These are phyloP conservation scores for Macrophomina tecta DNA, from an alignment of 2,329 filamentous ascomycete genomes.

Conservation along the genomic window DNA sequence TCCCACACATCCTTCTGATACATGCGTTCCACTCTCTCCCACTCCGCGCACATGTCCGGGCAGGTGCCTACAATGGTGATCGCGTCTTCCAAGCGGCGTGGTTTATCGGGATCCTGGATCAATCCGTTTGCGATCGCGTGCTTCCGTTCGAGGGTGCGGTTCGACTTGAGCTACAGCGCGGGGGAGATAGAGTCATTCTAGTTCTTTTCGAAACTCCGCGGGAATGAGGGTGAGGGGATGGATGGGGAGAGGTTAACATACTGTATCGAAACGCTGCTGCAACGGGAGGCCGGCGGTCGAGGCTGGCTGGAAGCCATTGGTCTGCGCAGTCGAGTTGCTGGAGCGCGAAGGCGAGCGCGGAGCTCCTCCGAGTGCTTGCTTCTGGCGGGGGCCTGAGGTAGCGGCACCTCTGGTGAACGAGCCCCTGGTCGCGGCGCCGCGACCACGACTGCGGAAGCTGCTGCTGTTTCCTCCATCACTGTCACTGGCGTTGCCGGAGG, in stretches of 20 bases:
- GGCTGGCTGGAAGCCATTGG: slow-evolving; percentile 15
- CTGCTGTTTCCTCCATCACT: slow-evolving; percentile 11
- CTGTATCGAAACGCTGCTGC: slow-evolving; percentile 27
- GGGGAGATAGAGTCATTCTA: slow-evolving; percentile 26
- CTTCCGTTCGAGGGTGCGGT: slow-evolving; percentile 29
- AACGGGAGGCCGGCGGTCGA: slow-evolving; percentile 13
- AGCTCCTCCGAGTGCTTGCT: slow-evolving; percentile 12
- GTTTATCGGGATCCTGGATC: slow-evolving; percentile 65
- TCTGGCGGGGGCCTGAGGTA: slow-evolving; percentile 13
- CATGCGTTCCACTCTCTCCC: slow-evolving; percentile 66
- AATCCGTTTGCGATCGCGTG: slow-evolving; percentile 58
- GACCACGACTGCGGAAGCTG: slow-evolving; percentile 3
- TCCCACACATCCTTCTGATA: slow-evolving; percentile 66
- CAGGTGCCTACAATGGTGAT: slow-evolving; percentile 68
- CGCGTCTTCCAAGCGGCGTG: slow-evolving; percentile 64
- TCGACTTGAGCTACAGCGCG: slow-evolving; percentile 30
- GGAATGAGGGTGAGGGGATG: not conserved
- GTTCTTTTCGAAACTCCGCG: slow-evolving; percentile 13
- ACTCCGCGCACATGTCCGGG: slow-evolving; percentile 69
- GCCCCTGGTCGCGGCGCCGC: not conserved
- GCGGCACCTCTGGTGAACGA: slow-evolving; percentile 15
- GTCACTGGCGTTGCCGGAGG: slow-evolving; percentile 17
- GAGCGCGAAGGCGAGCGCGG: slow-evolving; percentile 11
- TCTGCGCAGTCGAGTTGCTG: slow-evolving; percentile 2
- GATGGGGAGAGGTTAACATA: slow-evolving; percentile 11